Evolutionary conservation across 202 grass and related monocot genomes (phyloP).

Genomic region (Setaria italica): DNA sequence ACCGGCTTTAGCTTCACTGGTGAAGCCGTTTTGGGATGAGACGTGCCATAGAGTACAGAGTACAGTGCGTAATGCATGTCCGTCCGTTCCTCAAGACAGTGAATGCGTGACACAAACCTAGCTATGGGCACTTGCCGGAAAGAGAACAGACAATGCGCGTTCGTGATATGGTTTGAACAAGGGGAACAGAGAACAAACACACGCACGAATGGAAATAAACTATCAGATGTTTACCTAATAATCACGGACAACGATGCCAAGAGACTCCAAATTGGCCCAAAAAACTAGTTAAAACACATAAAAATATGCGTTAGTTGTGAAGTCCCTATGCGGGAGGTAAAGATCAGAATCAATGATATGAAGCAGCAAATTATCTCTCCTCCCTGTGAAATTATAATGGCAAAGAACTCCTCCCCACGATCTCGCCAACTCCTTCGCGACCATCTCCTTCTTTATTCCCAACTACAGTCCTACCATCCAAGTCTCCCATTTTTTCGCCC

Average conservation of each 20-base stretch:
- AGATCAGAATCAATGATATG: slow-evolving; percentile 61
- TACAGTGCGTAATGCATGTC: not conserved
- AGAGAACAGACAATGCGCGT: not conserved
- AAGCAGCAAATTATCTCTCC: slow-evolving; percentile 23
- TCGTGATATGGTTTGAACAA: not conserved
- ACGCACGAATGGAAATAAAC: slow-evolving; percentile 19
- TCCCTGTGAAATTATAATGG: slow-evolving; percentile 43
- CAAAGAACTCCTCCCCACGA: slow-evolving; percentile 59
- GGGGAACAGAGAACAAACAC: not conserved
- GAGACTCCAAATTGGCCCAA: not conserved
- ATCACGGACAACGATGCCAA: not conserved
- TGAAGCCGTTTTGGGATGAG: too few relatives aligned
- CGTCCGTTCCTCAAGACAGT: not conserved
- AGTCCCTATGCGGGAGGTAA: slow-evolving; percentile 45
- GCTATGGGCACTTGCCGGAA: not conserved
- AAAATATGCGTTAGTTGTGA: not conserved
- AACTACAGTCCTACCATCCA: slow-evolving; percentile 47
- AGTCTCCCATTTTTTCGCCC: slow-evolving; percentile 8
- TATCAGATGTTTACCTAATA: slow-evolving; percentile 4
- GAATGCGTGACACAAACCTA: not conserved
- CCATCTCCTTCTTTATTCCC: slow-evolving; percentile 39
- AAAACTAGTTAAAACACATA: slow-evolving; percentile 7
- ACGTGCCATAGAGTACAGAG: too few relatives aligned
- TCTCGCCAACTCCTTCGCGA: slow-evolving; percentile 54
- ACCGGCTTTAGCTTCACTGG: too few relatives aligned